A percentile compares a stretch with the other conserved stretches of the same genome.
Conservation (phyloP, 495 filamentous ascomycete species). For the Podospora fimiseda region DNA sequence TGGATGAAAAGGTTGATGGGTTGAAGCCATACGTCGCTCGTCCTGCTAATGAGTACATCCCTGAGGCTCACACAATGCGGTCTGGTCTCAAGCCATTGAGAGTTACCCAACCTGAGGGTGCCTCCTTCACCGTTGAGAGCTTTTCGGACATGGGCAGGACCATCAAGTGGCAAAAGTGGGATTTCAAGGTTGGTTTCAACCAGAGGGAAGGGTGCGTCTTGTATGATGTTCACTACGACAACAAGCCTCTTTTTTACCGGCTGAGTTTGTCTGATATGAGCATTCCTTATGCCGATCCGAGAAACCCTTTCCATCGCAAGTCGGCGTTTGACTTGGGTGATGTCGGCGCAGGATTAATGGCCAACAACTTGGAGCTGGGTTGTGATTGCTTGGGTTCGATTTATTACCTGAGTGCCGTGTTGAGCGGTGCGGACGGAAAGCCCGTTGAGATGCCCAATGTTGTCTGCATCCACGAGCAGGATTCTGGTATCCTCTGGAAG, state of each 20-base stretch:
- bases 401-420: conserved; percentile 60
- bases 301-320: conserved; percentile 68
- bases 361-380: conserved; percentile 65
- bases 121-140: conserved; percentile 55
- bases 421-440: conserved; percentile 51
- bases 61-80: conserved; percentile 58
- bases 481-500: conserved; percentile 71
- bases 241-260: conserved; percentile 59
- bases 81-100: conserved; percentile 69
- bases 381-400: conserved; percentile 71
- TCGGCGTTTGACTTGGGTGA: conserved; percentile 76
- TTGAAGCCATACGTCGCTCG: conserved; percentile 49
- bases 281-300: conserved; percentile 69
- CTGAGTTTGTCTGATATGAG: conserved; percentile 70
- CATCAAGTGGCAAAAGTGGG: conserved; percentile 66
- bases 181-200: conserved; percentile 68
- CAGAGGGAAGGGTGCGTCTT: conserved; percentile 62
- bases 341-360: conserved; percentile 64
- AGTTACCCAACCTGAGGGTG: conserved; percentile 70
- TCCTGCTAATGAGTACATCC: conserved; percentile 65
- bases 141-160: conserved; percentile 32
- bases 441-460: conserved; percentile 61
- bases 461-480: conserved; percentile 72
- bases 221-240: conserved; percentile 65
- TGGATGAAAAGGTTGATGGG: conserved; percentile 51